A percentile compares a stretch with the other conserved stretches of the same genome.
Conservation (phyloP, 768 basidiomycete species). For the Boletus subcaerulescens region DNA sequence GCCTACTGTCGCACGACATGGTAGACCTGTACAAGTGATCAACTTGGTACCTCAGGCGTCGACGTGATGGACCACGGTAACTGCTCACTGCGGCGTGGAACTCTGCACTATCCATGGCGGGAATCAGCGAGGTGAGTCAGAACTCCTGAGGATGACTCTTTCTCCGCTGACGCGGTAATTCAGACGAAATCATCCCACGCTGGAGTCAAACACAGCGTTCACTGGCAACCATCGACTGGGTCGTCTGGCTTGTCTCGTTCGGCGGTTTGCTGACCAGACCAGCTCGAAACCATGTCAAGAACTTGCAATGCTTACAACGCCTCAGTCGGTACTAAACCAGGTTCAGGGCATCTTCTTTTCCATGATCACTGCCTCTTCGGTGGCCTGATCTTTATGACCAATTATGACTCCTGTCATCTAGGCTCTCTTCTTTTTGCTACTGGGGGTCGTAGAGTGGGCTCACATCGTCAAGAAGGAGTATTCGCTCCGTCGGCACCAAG, state of each 20-base stretch:
- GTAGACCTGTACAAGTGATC: constrained; percentile 53
- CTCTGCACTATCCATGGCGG: constrained; percentile 52
- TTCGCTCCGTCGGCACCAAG: not conserved
- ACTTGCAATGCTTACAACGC: not conserved
- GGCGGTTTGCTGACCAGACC: not conserved
- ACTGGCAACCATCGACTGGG: not conserved
- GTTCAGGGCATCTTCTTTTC: too few species aligned
- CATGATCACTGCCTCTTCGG: not conserved
- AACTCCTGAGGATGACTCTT: too few species aligned
- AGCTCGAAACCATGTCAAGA: not conserved
- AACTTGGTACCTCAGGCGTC: not conserved
- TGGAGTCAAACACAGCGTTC: not conserved
- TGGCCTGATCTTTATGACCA: not conserved
- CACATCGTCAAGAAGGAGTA: not conserved
- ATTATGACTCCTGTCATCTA: too few species aligned
- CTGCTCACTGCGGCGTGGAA: constrained; percentile 56
- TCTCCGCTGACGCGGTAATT: too few species aligned
- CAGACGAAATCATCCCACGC: not conserved
- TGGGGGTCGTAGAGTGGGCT: too few species aligned
- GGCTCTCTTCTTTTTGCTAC: not conserved
- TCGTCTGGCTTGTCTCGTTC: not conserved
- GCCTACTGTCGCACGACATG: constrained; percentile 53
- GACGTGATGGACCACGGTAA: not conserved
- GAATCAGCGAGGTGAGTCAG: not conserved
- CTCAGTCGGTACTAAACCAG: too few species aligned